phyloP scores from a whole-genome alignment of 352 stramenopile species.

The Phytopythium vexans region DNA sequence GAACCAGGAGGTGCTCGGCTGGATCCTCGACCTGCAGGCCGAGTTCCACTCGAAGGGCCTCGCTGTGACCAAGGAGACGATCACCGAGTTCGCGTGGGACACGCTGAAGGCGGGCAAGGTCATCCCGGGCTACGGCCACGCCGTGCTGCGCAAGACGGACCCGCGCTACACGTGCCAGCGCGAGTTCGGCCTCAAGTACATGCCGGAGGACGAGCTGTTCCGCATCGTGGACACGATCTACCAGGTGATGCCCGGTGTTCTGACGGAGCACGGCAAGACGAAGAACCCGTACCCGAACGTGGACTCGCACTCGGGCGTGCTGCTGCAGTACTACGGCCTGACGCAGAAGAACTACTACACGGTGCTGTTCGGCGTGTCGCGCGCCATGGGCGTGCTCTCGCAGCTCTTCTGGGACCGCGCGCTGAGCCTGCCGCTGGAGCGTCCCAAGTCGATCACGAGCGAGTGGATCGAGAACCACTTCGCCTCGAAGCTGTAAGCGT shows the following conservation, averaged over 20 bases:
- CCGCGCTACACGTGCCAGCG: constrained; percentile 98
- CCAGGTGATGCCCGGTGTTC: constrained; percentile 97
- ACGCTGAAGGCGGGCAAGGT: constrained; percentile 99
- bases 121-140: constrained; percentile 98
- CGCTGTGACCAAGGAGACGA: constrained; percentile 97
- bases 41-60: constrained; percentile 97
- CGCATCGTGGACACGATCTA: constrained; percentile 99
- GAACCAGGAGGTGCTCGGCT: constrained; percentile 98
- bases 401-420: constrained; percentile 99
- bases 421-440: constrained; percentile 96
- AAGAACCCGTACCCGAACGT: constrained; percentile 99
- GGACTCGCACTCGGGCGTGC: constrained; percentile 97
- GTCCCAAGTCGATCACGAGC: constrained; percentile 98
- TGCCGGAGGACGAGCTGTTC: constrained; percentile 98
- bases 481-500: constrained; percentile 73
- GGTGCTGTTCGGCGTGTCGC: constrained; percentile 98
- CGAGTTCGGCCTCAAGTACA: constrained; percentile 99
- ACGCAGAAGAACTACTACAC: constrained; percentile 99
- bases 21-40: constrained; percentile 93
- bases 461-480: constrained; percentile 98
- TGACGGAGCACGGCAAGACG: constrained; percentile 99
- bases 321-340: constrained; percentile 99
- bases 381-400: constrained; percentile 96
- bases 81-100: constrained; percentile 99
- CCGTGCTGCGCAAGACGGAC: constrained; percentile 98